These are phyloP conservation scores for maize (Zea mays) DNA, from an alignment of 176 grass and related monocot genomes.

Conservation along the genomic window DNA sequence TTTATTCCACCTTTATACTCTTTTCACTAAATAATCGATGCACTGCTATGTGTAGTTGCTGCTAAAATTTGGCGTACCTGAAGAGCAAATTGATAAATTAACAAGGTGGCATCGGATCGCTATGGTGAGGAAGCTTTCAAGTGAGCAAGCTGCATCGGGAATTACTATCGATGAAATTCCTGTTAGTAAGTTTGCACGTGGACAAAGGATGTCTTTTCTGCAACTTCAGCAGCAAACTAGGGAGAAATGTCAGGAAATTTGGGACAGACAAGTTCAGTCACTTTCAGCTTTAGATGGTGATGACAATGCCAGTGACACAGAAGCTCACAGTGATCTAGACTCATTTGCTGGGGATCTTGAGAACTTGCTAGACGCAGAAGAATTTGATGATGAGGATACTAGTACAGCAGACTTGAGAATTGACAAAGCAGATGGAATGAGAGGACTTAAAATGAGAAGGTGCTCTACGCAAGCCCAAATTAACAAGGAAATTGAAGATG, in stretches of 20 bases:
- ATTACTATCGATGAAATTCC: conserved; percentile 79
- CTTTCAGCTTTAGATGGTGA: conserved; percentile 78
- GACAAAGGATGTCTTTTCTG: conserved; percentile 94
- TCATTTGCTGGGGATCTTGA: conserved; percentile 99
- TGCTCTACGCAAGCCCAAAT: conserved; percentile 56
- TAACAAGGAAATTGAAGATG: conserved; percentile 91
- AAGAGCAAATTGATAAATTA: conserved; percentile 97
- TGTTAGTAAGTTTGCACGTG: conserved; percentile 94
- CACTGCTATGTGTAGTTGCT: conserved; percentile 60
- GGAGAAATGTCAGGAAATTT: conserved; percentile 99
- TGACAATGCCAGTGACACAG: conserved; percentile 82
- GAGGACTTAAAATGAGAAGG: conserved; percentile 92
- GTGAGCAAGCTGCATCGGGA: conserved; percentile 91
- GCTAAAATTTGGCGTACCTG: conserved; percentile 82
- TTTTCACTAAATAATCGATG: conserved; percentile 20
- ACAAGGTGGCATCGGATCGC: conserved; percentile 99
- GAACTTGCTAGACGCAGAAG: conserved; percentile 90
- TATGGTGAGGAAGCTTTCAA: conserved; percentile 92
- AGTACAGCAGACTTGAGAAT: conserved; percentile 57
- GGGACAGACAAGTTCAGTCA: conserved; percentile 91
- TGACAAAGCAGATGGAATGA: conserved; percentile 59
- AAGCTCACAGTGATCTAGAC: conserved; percentile 84
- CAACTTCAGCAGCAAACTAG: conserved; percentile 97
- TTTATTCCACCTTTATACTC: conserved; percentile 10
- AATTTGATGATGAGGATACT: conserved; percentile 81